Percentiles rank a stretch among this genome's conserved stretches.
phyloP scores from a whole-genome alignment of 192 early-diverging fungal species.

The Pecoramyces ruminantium region DNA sequence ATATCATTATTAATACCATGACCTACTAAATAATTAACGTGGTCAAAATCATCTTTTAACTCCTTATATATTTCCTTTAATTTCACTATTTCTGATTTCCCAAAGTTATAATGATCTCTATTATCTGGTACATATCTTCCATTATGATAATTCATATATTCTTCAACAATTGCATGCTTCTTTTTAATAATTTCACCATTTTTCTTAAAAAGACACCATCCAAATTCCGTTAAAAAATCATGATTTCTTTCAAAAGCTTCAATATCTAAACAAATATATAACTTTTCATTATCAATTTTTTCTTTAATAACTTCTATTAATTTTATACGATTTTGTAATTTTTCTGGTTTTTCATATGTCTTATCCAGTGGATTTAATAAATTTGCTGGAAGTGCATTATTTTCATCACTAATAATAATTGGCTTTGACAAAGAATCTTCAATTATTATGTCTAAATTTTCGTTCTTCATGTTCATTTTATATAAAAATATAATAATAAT shows the following conservation, averaged over 20 bases:
- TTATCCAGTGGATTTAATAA: neutral
- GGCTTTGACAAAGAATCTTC: neutral
- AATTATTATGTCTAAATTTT: too few species aligned
- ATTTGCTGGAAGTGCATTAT: neutral
- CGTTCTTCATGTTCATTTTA: too few species aligned
- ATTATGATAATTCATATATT: neutral
- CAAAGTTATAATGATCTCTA: neutral
- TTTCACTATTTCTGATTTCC: neutral
- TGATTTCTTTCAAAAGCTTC: neutral
- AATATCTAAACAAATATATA: neutral
- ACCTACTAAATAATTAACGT: neutral
- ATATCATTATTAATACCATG: neutral
- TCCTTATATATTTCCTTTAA: neutral
- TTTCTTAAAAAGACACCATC: neutral
- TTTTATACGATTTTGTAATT: neutral
- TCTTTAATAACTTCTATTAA: neutral
- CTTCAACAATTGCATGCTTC: neutral
- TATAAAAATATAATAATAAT: too few species aligned
- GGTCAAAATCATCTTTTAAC: neutral
- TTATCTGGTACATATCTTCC: neutral
- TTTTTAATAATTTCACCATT: neutral
- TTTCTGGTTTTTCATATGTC: neutral
- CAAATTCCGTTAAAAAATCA: neutral
- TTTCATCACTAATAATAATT: neutral
- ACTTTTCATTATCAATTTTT: neutral